A percentile compares a stretch with the other conserved stretches of the same genome.
These are phyloP conservation scores for Entamoeba dispar DNA, from an alignment of 208 protist species.

Conservation along the genomic window DNA sequence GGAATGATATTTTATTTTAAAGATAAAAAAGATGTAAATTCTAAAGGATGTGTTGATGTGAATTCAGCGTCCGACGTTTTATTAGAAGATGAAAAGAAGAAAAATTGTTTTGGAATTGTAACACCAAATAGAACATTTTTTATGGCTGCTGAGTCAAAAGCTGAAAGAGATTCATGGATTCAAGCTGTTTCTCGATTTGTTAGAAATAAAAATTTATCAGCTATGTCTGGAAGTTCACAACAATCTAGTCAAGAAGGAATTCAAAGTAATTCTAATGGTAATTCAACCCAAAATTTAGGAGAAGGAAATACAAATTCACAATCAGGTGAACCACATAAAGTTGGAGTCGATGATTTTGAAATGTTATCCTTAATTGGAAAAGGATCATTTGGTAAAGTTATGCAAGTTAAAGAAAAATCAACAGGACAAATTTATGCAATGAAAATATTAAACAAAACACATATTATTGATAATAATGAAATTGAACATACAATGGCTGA, in stretches of 20 bases:
- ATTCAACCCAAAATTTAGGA: too few species aligned
- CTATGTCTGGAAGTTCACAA: too few species aligned
- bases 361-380: neutral
- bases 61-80: neutral
- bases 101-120: neutral
- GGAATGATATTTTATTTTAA: neutral
- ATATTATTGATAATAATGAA: slow-evolving; percentile 33
- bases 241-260: neutral
- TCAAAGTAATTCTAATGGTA: neutral
- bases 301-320: neutral
- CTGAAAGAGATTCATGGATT: neutral
- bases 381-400: slow-evolving; percentile 28
- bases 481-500: slow-evolving; percentile 30
- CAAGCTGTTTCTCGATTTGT: neutral
- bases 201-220: neutral
- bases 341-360: neutral
- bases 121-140: neutral
- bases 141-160: neutral
- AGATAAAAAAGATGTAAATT: neutral
- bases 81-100: neutral
- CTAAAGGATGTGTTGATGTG: neutral
- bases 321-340: neutral
- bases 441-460: slow-evolving; percentile 42
- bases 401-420: slow-evolving; percentile 38
- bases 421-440: slow-evolving; percentile 42